These are phyloP conservation scores for Anthostomella pinea DNA, from an alignment of 2,329 filamentous ascomycete species.

Conservation along the genomic window DNA sequence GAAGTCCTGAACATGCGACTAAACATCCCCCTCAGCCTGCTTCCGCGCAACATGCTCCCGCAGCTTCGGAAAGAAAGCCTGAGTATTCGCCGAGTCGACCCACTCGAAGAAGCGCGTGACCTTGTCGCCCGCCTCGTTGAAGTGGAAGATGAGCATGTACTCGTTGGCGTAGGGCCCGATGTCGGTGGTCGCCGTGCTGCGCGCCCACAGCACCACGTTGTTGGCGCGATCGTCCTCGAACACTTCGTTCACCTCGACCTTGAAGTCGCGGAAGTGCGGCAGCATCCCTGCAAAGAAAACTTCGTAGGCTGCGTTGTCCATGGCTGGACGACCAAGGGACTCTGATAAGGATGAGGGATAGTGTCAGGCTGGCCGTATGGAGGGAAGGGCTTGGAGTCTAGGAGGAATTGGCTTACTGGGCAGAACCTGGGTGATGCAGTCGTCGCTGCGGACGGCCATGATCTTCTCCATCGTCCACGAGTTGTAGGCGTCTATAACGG, in stretches of 20 bases:
- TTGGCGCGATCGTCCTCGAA: slow-evolving; percentile 19
- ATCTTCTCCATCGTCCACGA: slow-evolving; percentile 7
- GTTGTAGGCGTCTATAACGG: slow-evolving; percentile 13
- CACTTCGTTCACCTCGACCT: slow-evolving; percentile 8
- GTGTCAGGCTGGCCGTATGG: background rate
- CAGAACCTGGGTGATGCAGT: slow-evolving; percentile 8
- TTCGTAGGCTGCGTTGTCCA: slow-evolving; percentile 11
- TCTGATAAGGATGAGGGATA: background rate
- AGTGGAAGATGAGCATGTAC: slow-evolving; percentile 20
- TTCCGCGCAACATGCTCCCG: too few species aligned
- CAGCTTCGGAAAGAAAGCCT: slow-evolving; percentile 11
- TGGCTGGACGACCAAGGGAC: slow-evolving; percentile 8
- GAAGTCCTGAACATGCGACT: too few species aligned
- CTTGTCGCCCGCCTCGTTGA: slow-evolving; percentile 19
- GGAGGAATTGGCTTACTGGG: slow-evolving; percentile 8
- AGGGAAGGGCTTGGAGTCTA: background rate
- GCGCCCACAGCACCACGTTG: slow-evolving; percentile 19
- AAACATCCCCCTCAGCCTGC: too few species aligned
- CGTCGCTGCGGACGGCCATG: slow-evolving; percentile 9
- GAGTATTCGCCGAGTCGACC: slow-evolving; percentile 11
- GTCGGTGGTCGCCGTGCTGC: slow-evolving; percentile 14
- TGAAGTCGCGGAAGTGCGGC: slow-evolving; percentile 7
- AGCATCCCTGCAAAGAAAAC: slow-evolving; percentile 5
- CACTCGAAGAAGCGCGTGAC: slow-evolving; percentile 12
- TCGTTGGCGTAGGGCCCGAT: slow-evolving; percentile 21